A percentile compares a stretch with the other conserved stretches of the same genome.
phyloP scores from a whole-genome alignment of 352 stramenopile species.

The Globisporangium barbulae region DNA sequence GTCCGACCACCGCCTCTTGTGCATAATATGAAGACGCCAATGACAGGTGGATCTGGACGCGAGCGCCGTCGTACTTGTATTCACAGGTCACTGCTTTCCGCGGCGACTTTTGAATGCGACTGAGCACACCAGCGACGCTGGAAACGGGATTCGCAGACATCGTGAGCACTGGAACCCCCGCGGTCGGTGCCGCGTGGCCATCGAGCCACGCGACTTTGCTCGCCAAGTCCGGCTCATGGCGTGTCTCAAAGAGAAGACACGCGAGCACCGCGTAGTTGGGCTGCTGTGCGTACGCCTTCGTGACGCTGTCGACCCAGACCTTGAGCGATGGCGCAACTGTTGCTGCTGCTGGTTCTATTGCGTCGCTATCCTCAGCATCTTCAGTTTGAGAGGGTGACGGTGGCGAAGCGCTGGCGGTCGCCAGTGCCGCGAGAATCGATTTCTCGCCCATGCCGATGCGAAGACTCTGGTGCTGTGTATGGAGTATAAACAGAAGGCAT shows the following conservation, averaged over 20 bases:
- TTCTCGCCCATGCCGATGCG: slow-evolving; percentile 83
- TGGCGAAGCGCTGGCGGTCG: slow-evolving; percentile 31
- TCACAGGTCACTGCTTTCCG: slow-evolving; percentile 52
- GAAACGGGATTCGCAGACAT: slow-evolving; percentile 77
- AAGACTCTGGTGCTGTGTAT: slow-evolving; percentile 71
- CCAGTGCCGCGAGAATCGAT: slow-evolving; percentile 67
- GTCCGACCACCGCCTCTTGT: slow-evolving; percentile 9
- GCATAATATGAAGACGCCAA: neutral
- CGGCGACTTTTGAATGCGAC: slow-evolving; percentile 41
- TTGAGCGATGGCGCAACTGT: slow-evolving; percentile 15
- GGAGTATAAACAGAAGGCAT: neutral
- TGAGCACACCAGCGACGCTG: slow-evolving; percentile 47
- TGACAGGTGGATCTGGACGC: slow-evolving; percentile 68
- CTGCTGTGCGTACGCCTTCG: slow-evolving; percentile 61
- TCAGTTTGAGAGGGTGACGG: neutral
- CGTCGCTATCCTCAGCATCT: neutral
- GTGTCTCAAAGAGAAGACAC: slow-evolving; percentile 30
- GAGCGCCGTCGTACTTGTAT: slow-evolving; percentile 84
- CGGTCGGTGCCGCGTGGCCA: slow-evolving; percentile 32
- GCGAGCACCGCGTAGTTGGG: slow-evolving; percentile 61
- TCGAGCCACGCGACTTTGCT: slow-evolving; percentile 29
- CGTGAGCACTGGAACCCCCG: slow-evolving; percentile 65
- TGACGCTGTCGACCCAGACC: slow-evolving; percentile 61
- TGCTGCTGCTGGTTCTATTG: neutral
- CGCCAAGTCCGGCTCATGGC: slow-evolving; percentile 21